Conservation (phyloP, 331 rosid genomes). For the Malus hybrid region DNA sequence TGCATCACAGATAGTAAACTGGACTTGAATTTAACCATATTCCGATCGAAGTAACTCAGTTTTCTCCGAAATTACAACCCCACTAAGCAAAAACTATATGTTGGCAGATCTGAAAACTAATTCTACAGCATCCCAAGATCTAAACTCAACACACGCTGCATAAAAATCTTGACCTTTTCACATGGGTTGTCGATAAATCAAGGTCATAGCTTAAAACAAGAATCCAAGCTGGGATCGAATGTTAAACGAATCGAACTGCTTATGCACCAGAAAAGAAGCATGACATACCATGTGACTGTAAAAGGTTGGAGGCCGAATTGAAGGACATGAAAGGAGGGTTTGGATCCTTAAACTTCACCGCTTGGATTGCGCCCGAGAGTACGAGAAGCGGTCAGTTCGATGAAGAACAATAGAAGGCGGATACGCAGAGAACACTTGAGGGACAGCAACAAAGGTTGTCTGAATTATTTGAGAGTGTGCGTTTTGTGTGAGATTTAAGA, state of each 20-base stretch:
- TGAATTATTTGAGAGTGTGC: not conserved
- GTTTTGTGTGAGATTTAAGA: not conserved
- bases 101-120: conserved; percentile 33
- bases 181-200: conserved; percentile 19
- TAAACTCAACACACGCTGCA: conserved; percentile 14
- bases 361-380: not conserved
- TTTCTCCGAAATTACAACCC: conserved; percentile 1
- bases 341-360: not conserved
- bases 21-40: conserved; percentile 5
- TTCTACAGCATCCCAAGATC: conserved; percentile 15
- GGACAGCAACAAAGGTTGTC: not conserved
- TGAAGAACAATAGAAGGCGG: not conserved
- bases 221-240: not conserved
- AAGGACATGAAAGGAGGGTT: not conserved
- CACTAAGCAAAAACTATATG: not conserved
- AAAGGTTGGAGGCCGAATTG: not conserved
- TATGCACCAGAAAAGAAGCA: not conserved
- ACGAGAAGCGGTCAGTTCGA: not conserved
- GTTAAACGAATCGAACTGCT: not conserved
- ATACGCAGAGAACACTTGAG: not conserved
- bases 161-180: conserved; percentile 2
- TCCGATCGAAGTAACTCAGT: not conserved
- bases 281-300: conserved; percentile 8
- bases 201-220: not conserved
- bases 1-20: not conserved